Conservation (phyloP, 139 green algal species). For the Chlorokybus atmophyticus region DNA sequence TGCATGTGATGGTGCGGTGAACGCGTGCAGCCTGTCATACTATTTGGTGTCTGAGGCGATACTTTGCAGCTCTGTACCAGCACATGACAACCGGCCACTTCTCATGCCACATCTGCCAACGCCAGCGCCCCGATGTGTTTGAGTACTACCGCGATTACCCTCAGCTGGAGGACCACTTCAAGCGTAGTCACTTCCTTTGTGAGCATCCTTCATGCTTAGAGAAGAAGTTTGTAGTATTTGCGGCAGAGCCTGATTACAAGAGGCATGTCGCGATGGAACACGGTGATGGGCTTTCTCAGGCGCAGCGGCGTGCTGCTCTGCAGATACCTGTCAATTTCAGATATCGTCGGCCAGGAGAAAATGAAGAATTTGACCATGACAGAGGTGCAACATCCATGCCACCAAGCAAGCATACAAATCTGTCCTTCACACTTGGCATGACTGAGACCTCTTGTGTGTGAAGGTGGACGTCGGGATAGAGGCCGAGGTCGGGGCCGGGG, state of each 20-base stretch:
- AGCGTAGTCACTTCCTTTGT: slow-evolving; percentile 63
- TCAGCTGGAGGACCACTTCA: slow-evolving; percentile 65
- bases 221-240: slow-evolving; percentile 82
- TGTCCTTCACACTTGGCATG: too few relatives aligned
- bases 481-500: too few relatives aligned
- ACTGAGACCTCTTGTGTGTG: too few relatives aligned
- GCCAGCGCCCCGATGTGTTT: slow-evolving; percentile 48
- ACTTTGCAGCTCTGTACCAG: slow-evolving; percentile 78
- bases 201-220: slow-evolving; percentile 67
- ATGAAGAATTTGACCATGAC: too few relatives aligned
- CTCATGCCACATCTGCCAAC: slow-evolving; percentile 29
- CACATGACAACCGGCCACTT: slow-evolving; percentile 79
- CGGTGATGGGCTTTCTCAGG: neutral
- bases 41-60: too few relatives aligned
- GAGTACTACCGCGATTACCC: slow-evolving; percentile 74
- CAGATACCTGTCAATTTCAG: too few relatives aligned
- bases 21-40: too few relatives aligned
- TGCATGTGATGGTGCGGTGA: too few relatives aligned
- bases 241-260: slow-evolving; percentile 61
- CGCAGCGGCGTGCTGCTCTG: neutral
- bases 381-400: too few relatives aligned
- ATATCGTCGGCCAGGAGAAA: too few relatives aligned
- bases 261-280: neutral
- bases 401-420: too few relatives aligned
- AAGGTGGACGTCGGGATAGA: too few relatives aligned